A percentile compares a stretch with the other conserved stretches of the same genome.
phyloP scores from a whole-genome alignment of 78 protist species.

The Dictyostelium capitatum region DNA sequence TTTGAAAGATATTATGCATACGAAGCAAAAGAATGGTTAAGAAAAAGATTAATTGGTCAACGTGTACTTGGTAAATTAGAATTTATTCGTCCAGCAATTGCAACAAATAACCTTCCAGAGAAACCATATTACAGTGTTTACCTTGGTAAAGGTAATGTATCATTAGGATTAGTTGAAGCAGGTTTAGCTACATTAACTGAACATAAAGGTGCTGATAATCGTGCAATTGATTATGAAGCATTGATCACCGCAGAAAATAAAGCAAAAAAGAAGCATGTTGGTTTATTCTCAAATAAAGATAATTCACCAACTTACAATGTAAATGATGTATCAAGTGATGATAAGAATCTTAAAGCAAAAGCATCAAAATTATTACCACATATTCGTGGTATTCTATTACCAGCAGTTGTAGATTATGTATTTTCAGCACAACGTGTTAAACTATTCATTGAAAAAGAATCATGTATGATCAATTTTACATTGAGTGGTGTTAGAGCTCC shows the following conservation, averaged over 20 bases:
- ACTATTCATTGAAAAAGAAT: constrained; percentile 73
- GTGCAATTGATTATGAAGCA: constrained; percentile 76
- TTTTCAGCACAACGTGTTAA: constrained; percentile 79
- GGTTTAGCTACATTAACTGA: constrained; percentile 71
- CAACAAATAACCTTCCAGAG: constrained; percentile 48
- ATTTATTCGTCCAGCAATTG: constrained; percentile 56
- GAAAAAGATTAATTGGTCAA: constrained; percentile 80
- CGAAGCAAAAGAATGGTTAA: constrained; percentile 82
- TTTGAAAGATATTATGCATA: constrained; percentile 75
- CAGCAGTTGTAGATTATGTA: constrained; percentile 67
- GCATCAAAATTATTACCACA: constrained; percentile 67
- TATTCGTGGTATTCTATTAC: constrained; percentile 8
- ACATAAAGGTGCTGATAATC: constrained; percentile 72
- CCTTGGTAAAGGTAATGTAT: constrained; percentile 76
- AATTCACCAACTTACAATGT: constrained; percentile 52
- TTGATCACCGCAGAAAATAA: constrained; percentile 76
- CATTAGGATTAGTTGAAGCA: constrained; percentile 72
- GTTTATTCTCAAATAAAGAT: constrained; percentile 43
- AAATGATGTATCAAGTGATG: constrained; percentile 56
- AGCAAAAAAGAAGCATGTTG: constrained; percentile 76
- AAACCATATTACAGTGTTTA: constrained; percentile 77
- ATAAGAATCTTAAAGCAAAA: constrained; percentile 64
- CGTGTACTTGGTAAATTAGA: constrained; percentile 61
- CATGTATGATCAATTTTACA: constrained; percentile 72
- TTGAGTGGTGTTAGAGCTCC: constrained; percentile 59